Percentiles rank a stretch among this genome's conserved stretches.
phyloP scores from a whole-genome alignment of 192 early-diverging fungal genomes.

The Martensiomyces pterosporus region DNA sequence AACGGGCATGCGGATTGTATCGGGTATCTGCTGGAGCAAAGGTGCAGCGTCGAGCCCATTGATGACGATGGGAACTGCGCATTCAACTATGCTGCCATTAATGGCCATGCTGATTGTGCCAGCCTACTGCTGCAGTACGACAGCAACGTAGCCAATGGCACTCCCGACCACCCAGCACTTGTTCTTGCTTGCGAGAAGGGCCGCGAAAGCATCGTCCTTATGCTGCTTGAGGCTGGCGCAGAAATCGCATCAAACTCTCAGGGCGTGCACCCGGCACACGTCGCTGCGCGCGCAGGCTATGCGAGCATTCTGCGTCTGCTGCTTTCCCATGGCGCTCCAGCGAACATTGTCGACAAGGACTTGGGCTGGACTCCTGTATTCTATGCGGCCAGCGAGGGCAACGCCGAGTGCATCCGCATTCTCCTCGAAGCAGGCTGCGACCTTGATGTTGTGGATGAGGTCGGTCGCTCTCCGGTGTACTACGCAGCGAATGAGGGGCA shows the following conservation, averaged over 20 bases:
- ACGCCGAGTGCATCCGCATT: conserved; percentile 72
- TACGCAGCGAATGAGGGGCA: conserved; percentile 95
- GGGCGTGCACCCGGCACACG: conserved; percentile 84
- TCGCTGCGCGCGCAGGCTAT: conserved; percentile 83
- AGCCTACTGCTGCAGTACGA: conserved; percentile 71
- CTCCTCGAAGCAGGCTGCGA: conserved; percentile 75
- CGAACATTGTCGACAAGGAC: conserved; percentile 85
- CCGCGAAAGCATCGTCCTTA: conserved; percentile 74
- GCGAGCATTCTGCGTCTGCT: conserved; percentile 66
- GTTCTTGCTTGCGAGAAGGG: conserved; percentile 92
- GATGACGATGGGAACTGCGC: conserved; percentile 92
- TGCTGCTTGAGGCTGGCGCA: conserved; percentile 74
- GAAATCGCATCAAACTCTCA: conserved; percentile 71
- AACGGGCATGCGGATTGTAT: conserved; percentile 74
- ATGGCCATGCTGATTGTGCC: conserved; percentile 74
- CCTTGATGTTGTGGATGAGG: conserved; percentile 76
- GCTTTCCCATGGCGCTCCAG: conserved; percentile 64
- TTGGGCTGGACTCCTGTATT: conserved; percentile 97
- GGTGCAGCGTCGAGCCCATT: conserved; percentile 51
- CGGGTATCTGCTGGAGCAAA: conserved; percentile 52
- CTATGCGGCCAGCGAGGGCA: conserved; percentile 88
- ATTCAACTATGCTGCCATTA: conserved; percentile 81
- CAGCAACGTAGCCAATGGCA: conserved; percentile 45
- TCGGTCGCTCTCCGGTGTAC: conserved; percentile 75
- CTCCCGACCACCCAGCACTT: conserved; percentile 62